These are phyloP conservation scores for Talaromyces amestolkiae DNA, from an alignment of 2,329 filamentous ascomycete genomes.

Conservation along the genomic window DNA sequence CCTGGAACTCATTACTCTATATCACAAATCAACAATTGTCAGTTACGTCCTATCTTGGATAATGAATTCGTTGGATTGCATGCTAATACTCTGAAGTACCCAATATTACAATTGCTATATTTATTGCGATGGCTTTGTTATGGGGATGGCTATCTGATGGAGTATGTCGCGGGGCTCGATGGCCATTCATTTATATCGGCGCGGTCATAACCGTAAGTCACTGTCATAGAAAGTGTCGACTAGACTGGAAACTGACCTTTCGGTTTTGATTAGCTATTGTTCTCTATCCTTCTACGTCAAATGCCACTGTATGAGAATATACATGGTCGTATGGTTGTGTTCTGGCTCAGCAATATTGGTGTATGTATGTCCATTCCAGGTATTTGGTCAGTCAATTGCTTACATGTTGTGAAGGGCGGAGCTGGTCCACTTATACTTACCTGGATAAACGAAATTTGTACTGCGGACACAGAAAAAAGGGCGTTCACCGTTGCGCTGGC, in stretches of 20 bases:
- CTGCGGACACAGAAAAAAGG: conserved; percentile 32
- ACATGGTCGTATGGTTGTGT: conserved; percentile 36
- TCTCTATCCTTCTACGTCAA: conserved; percentile 33
- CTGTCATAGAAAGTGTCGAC: background rate
- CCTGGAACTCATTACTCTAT: conserved; percentile 35
- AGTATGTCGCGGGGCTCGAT: conserved; percentile 32
- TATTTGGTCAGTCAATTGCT: background rate
- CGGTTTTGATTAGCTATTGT: conserved; percentile 28
- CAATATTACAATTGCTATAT: conserved; percentile 33
- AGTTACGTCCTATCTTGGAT: conserved; percentile 23
- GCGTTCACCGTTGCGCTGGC: conserved; percentile 32
- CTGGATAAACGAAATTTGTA: conserved; percentile 39
- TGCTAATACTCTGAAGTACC: conserved; percentile 22
- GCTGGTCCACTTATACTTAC: conserved; percentile 41
- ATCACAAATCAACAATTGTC: conserved; percentile 37
- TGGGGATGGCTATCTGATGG: conserved; percentile 43
- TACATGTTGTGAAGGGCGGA: conserved; percentile 25
- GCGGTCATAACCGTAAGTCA: conserved; percentile 35
- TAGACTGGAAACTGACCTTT: background rate
- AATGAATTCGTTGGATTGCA: background rate
- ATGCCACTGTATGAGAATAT: conserved; percentile 40
- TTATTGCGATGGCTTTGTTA: conserved; percentile 35
- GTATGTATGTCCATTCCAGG: conserved; percentile 23
- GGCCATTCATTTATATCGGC: conserved; percentile 41
- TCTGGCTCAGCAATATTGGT: conserved; percentile 40